phyloP scores from a whole-genome alignment of 352 stramenopile genomes.

The Phytophthora brassicae region DNA sequence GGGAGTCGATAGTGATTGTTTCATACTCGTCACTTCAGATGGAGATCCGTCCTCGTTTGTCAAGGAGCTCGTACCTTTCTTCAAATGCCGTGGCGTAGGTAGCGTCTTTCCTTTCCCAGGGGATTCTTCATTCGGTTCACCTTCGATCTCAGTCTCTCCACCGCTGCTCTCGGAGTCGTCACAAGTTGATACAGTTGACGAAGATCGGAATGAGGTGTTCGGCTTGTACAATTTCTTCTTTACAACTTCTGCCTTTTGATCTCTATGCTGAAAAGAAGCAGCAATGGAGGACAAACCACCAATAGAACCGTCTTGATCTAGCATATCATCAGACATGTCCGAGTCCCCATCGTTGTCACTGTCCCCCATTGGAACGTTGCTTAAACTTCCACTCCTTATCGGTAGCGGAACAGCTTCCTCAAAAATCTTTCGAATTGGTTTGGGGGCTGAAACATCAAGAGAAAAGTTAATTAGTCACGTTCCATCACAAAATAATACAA shows the following conservation, averaged over 20 bases:
- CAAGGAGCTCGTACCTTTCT: slow-evolving; percentile 22
- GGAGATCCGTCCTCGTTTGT: background rate
- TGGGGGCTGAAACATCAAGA: background rate
- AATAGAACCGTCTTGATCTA: slow-evolving; percentile 58
- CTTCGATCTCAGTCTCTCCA: slow-evolving; percentile 66
- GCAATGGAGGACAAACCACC: slow-evolving; percentile 53
- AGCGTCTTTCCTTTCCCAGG: background rate
- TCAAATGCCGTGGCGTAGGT: slow-evolving; percentile 1
- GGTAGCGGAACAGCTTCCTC: slow-evolving; percentile 47
- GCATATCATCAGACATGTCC: slow-evolving; percentile 72
- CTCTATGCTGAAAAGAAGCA: slow-evolving; percentile 44
- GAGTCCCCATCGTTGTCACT: slow-evolving; percentile 47
- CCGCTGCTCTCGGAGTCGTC: slow-evolving; percentile 51
- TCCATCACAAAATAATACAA: background rate
- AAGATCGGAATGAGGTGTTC: slow-evolving; percentile 32
- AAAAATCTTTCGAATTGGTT: slow-evolving; percentile 37
- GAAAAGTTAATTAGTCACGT: slow-evolving; percentile 4
- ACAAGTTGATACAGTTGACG: slow-evolving; percentile 29
- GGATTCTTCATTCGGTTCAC: slow-evolving; percentile 45
- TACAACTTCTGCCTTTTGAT: slow-evolving; percentile 16
- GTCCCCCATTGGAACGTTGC: slow-evolving; percentile 5
- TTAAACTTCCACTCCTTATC: background rate
- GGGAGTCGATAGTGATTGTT: slow-evolving; percentile 29
- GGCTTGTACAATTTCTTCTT: slow-evolving; percentile 53
- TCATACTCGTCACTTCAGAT: slow-evolving; percentile 6